phyloP scores from a whole-genome alignment of 2,329 filamentous ascomycete species.

The Trichoderma arundinaceum region DNA sequence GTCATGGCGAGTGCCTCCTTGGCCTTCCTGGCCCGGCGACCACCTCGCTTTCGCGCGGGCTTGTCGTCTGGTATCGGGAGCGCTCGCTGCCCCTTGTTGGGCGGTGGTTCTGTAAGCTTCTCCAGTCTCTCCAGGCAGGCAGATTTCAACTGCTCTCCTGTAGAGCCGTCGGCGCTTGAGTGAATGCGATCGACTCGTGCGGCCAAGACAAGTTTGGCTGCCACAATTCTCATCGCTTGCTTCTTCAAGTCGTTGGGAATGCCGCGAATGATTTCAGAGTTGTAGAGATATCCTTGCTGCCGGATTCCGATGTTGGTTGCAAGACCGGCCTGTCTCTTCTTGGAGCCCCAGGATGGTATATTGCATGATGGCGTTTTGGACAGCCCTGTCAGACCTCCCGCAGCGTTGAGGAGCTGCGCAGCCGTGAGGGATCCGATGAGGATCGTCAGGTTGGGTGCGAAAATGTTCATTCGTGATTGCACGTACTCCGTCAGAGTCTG shows the following conservation, averaged over 20 bases:
- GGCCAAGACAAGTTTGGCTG: slow-evolving; percentile 91
- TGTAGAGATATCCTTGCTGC: slow-evolving; percentile 91
- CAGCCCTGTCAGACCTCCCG: slow-evolving; percentile 84
- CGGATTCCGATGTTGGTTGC: slow-evolving; percentile 91
- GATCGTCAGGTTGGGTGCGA: slow-evolving; percentile 90
- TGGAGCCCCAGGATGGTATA: slow-evolving; percentile 86
- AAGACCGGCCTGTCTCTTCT: slow-evolving; percentile 81
- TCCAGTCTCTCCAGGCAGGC: slow-evolving; percentile 86
- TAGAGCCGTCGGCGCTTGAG: slow-evolving; percentile 78
- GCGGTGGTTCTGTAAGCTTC: slow-evolving; percentile 88
- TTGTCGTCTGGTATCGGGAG: slow-evolving; percentile 95
- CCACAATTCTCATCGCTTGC: slow-evolving; percentile 93
- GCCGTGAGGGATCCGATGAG: slow-evolving; percentile 92
- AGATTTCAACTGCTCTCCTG: slow-evolving; percentile 80
- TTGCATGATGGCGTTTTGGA: slow-evolving; percentile 95
- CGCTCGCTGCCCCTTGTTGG: slow-evolving; percentile 85
- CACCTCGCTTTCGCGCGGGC: slow-evolving; percentile 88
- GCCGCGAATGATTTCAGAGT: slow-evolving; percentile 85
- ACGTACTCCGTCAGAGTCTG: slow-evolving; percentile 89
- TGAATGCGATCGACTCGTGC: slow-evolving; percentile 89
- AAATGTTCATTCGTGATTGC: slow-evolving; percentile 94
- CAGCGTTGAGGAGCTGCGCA: slow-evolving; percentile 93
- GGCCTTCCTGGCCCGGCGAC: slow-evolving; percentile 85
- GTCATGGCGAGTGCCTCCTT: slow-evolving; percentile 98
- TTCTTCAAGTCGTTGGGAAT: slow-evolving; percentile 87